Evolutionary conservation across 83 land plant species (phyloP).

Genomic region (Picea abies): DNA sequence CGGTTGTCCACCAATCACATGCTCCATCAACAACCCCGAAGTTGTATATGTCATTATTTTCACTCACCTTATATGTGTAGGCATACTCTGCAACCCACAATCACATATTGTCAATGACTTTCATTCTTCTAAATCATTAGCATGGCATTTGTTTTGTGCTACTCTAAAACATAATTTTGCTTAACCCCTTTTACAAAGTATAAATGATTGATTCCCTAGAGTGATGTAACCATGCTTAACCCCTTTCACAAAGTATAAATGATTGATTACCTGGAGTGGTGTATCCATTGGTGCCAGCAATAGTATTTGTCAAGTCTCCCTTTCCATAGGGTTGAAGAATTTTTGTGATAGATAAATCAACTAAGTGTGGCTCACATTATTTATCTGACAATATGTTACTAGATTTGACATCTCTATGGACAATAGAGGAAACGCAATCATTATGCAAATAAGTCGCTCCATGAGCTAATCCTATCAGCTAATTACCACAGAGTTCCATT

Average conservation of each 20-base stretch:
- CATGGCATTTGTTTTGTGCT: no score
- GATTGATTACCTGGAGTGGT: no score
- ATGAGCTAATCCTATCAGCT: conserved; percentile 7
- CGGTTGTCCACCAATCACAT: conserved; percentile 62
- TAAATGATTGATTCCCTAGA: conserved; percentile 18
- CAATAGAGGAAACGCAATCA: conserved; percentile 37
- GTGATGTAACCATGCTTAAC: conserved; percentile 30
- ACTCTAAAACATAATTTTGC: no score
- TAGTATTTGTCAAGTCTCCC: neutral
- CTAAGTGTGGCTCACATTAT: conserved; percentile 24
- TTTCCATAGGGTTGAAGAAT: neutral
- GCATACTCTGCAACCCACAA: conserved; percentile 48
- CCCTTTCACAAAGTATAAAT: no score
- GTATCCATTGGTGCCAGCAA: conserved; percentile 19
- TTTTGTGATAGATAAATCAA: conserved; percentile 2
- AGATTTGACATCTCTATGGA: conserved; percentile 46
- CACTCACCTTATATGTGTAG: conserved; percentile 61
- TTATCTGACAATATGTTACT: conserved; percentile 37
- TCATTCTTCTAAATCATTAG: no score
- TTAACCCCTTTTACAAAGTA: neutral
- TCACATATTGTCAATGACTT: neutral
- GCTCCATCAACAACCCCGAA: conserved; percentile 71
- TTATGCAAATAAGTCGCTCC: conserved; percentile 49
- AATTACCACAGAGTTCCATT: no score
- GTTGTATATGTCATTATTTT: conserved; percentile 71